phyloP scores from a whole-genome alignment of 202 grass and related monocot species.

The Eragrostis tef region DNA sequence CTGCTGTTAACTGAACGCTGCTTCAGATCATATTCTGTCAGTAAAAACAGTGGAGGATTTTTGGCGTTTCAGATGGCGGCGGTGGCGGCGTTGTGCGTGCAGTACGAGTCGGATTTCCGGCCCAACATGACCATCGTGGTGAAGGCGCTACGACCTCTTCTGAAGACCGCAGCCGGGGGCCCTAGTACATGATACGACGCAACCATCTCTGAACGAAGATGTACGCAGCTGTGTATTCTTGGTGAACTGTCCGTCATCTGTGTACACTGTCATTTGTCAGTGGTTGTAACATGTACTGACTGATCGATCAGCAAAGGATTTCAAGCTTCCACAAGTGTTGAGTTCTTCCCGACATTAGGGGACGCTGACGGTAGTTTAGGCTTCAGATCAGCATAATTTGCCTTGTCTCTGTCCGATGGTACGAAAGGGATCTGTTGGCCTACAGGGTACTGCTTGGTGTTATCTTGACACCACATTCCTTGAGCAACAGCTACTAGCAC shows the following conservation, averaged over 20 bases:
- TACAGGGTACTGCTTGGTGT: constrained; percentile 5
- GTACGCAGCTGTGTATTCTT: constrained; percentile 9
- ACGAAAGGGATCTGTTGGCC: background rate
- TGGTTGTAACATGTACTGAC: constrained; percentile 22
- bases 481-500: background rate
- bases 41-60: background rate
- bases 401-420: constrained; percentile 7
- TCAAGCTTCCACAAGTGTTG: background rate
- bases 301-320: constrained; percentile 31
- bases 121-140: constrained; percentile 85
- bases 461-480: constrained; percentile 1
- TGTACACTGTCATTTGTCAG: background rate
- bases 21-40: background rate
- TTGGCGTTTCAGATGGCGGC: constrained; percentile 66
- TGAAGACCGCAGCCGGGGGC: constrained; percentile 37
- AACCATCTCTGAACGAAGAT: constrained; percentile 10
- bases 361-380: background rate
- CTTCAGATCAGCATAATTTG: background rate
- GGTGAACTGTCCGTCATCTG: background rate
- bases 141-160: constrained; percentile 73
- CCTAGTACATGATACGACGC: constrained; percentile 12
- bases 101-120: constrained; percentile 77
- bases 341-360: background rate
- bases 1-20: background rate
- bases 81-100: constrained; percentile 73